Evolutionary conservation across 495 filamentous ascomycete genomes (phyloP), one percentile per base, ranked within the genome.

Genomic region (Apiosordaria backusii): DNA sequence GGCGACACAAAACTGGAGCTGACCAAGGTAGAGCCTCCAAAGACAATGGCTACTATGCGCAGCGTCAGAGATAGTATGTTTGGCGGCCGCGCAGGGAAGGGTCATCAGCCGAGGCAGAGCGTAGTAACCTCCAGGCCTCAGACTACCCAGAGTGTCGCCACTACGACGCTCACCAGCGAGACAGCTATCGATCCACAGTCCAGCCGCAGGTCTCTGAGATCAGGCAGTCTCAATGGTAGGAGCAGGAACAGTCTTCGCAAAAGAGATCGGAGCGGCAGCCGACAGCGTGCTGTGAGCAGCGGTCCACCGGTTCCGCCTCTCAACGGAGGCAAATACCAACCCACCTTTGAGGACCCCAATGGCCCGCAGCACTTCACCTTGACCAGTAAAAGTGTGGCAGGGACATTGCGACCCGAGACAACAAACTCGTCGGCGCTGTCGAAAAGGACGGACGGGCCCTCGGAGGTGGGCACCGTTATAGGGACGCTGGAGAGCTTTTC

Each of bases 21-120:
- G 59, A 61, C 66, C 22, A 75, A 75, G 54, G 19, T 68, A 13
- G 80, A 84, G 25, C 87, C 88, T 5, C 87, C 90, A 7, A 89
- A 88, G 74, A 92, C 89, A 25, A 81, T 86, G 7, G 87, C 89
- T 2, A 93, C 91, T 0, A 73, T 88, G n/a, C 88, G 83, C 71
- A 93, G 86, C 70, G 76, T 91, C 67, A 85, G 87, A 68, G 87
- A 87, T 19, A 93, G 91, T 73, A 87, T 96, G 13, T 90, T 95
- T 73, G 85, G 87, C 24, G 82, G 85, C 62, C 74, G 73, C 24
- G 69, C 81, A 5, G 81, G 84, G 76, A 77, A 79, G 70, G 50
- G 69, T 21, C 63, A 60, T 21, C 74, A 66, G 18, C 60, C 69
- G 25, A 76, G 75, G 62, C 72, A 75, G 52, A 73, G 70, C 58